Conservation (phyloP, 2,329 filamentous ascomycete species). For the Neoascochyta sp. region DNA sequence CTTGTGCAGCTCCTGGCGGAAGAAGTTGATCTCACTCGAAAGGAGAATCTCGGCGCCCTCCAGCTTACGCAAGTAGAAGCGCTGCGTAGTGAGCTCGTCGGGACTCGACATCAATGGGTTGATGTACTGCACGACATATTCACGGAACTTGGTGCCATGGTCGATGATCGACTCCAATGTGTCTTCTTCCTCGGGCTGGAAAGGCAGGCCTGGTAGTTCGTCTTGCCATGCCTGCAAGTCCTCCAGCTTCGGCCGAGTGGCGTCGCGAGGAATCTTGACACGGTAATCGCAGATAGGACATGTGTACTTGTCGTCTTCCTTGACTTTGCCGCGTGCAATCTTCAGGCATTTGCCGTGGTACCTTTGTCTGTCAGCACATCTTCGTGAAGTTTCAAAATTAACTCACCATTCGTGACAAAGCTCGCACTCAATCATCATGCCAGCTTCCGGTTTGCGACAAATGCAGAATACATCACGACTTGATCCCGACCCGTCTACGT, state of each 20-base stretch:
- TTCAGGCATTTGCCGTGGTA: slow-evolving; percentile 98
- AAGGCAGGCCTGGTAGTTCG: slow-evolving; percentile 75
- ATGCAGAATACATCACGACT: slow-evolving; percentile 91
- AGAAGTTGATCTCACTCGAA: slow-evolving; percentile 93
- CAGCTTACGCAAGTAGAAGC: slow-evolving; percentile 95
- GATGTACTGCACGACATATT: slow-evolving; percentile 75
- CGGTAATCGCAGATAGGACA: slow-evolving; percentile 98
- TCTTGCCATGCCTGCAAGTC: slow-evolving; percentile 80
- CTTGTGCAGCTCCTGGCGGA: slow-evolving; percentile 91
- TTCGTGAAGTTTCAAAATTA: neutral
- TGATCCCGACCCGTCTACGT: slow-evolving; percentile 46
- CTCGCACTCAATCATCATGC: slow-evolving; percentile 99
- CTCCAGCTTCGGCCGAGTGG: slow-evolving; percentile 89
- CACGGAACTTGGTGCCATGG: slow-evolving; percentile 77
- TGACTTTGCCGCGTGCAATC: slow-evolving; percentile 94
- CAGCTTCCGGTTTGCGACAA: slow-evolving; percentile 85
- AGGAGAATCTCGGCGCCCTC: slow-evolving; percentile 94
- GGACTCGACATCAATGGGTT: slow-evolving; percentile 76
- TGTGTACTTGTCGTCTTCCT: slow-evolving; percentile 97
- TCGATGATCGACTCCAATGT: slow-evolving; percentile 81
- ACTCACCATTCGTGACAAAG: slow-evolving; percentile 93
- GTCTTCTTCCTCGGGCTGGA: slow-evolving; percentile 93
- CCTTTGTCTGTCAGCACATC: slow-evolving; percentile 50
- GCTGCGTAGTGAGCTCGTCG: slow-evolving; percentile 82
- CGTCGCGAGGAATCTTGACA: slow-evolving; percentile 93